These are phyloP conservation scores for Ceratocystis smalleyi DNA, from an alignment of 2,329 filamentous ascomycete genomes.

Conservation along the genomic window DNA sequence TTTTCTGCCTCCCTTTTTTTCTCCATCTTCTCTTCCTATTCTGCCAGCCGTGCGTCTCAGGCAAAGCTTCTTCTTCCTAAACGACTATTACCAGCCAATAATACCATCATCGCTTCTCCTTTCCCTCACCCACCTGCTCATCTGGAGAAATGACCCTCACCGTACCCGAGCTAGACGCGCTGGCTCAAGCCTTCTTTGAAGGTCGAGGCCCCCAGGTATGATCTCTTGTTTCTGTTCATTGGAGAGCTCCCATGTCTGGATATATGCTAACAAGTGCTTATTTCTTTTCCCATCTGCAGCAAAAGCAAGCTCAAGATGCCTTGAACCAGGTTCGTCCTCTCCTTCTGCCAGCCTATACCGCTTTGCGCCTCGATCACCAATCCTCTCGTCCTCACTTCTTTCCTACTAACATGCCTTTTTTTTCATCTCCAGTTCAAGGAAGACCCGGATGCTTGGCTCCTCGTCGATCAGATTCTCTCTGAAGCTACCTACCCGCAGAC, in stretches of 20 bases:
- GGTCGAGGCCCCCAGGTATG: slow-evolving; percentile 82
- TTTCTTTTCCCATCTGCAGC: slow-evolving; percentile 36
- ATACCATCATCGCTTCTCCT: neutral
- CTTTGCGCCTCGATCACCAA: slow-evolving; percentile 8
- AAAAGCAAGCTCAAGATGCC: slow-evolving; percentile 88
- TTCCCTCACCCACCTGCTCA: slow-evolving; percentile 17
- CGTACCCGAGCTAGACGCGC: slow-evolving; percentile 90
- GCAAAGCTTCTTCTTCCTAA: slow-evolving; percentile 10
- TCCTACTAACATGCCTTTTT: slow-evolving; percentile 8
- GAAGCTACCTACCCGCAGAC: slow-evolving; percentile 88
- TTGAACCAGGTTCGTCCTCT: slow-evolving; percentile 64
- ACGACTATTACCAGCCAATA: neutral
- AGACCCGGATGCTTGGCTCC: slow-evolving; percentile 92
- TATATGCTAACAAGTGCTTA: slow-evolving; percentile 11
- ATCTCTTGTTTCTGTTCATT: slow-evolving; percentile 18
- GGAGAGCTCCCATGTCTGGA: neutral
- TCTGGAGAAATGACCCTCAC: slow-evolving; percentile 44
- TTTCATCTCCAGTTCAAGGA: slow-evolving; percentile 70
- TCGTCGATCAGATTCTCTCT: slow-evolving; percentile 92
- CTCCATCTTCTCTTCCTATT: slow-evolving; percentile 18
- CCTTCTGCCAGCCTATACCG: slow-evolving; percentile 14
- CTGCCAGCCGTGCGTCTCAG: slow-evolving; percentile 14
- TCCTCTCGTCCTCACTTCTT: neutral
- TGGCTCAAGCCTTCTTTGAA: slow-evolving; percentile 94
- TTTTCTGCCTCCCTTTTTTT: slow-evolving; percentile 15